Conservation (phyloP, 1,139 yeast species). For the Debaryomyces singareniensis region DNA sequence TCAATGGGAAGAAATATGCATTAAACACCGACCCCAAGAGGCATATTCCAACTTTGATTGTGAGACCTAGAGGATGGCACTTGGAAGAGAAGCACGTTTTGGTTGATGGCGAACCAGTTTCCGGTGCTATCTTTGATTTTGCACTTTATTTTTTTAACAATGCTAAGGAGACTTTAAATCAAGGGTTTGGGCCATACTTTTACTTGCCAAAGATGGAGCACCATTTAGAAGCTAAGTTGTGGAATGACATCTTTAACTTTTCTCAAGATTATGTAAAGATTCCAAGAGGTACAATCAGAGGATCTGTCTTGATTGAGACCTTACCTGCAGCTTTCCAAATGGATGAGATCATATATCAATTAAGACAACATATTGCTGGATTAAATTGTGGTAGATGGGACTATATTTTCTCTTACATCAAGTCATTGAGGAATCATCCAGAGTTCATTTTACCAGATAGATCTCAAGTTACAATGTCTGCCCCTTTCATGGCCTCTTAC, state of each 20-base stretch:
- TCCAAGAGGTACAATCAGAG: constrained; percentile 69
- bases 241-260: constrained; percentile 70
- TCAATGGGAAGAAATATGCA: constrained; percentile 57
- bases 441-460: constrained; percentile 67
- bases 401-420: constrained; percentile 68
- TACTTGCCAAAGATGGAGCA: constrained; percentile 80
- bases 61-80: constrained; percentile 88
- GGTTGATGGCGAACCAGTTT: constrained; percentile 70
- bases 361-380: constrained; percentile 70
- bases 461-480: constrained; percentile 67
- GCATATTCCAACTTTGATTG: constrained; percentile 69
- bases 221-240: constrained; percentile 69
- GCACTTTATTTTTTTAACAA: constrained; percentile 73
- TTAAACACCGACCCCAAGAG: constrained; percentile 48
- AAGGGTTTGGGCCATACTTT: constrained; percentile 72
- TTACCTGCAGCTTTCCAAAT: constrained; percentile 73
- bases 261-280: constrained; percentile 64
- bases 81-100: constrained; percentile 65
- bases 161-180: constrained; percentile 52
- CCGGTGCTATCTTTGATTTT: constrained; percentile 73
- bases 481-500: constrained; percentile 69
- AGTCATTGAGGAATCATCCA: constrained; percentile 57
- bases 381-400: constrained; percentile 84
- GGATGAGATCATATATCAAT: constrained; percentile 75
- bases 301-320: constrained; percentile 73